phyloP scores from a whole-genome alignment of 78 protist genomes.

The Goniomonas avonlea region DNA sequence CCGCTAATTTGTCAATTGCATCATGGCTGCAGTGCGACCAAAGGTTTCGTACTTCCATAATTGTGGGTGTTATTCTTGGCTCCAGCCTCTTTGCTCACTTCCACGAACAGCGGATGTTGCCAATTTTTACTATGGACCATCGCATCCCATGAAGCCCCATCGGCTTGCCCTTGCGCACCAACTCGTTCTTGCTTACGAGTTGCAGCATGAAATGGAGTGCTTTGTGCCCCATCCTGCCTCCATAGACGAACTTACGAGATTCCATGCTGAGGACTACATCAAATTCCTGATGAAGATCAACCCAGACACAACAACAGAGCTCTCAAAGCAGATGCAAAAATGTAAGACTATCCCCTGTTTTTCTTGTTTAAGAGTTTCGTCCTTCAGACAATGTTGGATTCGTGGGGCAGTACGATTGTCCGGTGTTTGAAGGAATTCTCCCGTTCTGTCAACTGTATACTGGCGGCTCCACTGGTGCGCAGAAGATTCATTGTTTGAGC shows the following conservation, averaged over 20 bases:
- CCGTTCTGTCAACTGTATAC: conserved; percentile 87
- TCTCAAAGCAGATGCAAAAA: conserved; percentile 25
- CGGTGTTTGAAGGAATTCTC: conserved; percentile 94
- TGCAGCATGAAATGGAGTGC: conserved; percentile 70
- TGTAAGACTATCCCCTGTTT: conserved; percentile 44
- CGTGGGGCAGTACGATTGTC: conserved; percentile 84
- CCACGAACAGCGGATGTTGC: conserved; percentile 48
- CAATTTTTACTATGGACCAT: conserved; percentile 67
- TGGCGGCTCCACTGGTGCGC: conserved; percentile 69
- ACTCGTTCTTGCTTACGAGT: conserved; percentile 83
- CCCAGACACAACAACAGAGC: conserved; percentile 68
- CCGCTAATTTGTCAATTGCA: no score
- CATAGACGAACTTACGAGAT: conserved; percentile 67
- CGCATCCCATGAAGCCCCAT: conserved; percentile 98
- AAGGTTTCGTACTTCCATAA: no score
- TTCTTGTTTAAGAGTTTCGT: neutral
- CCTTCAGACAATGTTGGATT: conserved; percentile 64
- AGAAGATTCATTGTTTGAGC: neutral
- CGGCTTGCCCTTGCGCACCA: conserved; percentile 85
- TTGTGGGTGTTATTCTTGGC: no score
- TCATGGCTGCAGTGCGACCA: no score
- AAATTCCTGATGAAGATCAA: conserved; percentile 71
- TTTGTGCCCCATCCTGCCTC: conserved; percentile 69
- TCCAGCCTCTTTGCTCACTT: no score
- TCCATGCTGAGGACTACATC: conserved; percentile 93